phyloP scores from a whole-genome alignment of 805 yeast genomes.

The Alloascoidea africana region DNA sequence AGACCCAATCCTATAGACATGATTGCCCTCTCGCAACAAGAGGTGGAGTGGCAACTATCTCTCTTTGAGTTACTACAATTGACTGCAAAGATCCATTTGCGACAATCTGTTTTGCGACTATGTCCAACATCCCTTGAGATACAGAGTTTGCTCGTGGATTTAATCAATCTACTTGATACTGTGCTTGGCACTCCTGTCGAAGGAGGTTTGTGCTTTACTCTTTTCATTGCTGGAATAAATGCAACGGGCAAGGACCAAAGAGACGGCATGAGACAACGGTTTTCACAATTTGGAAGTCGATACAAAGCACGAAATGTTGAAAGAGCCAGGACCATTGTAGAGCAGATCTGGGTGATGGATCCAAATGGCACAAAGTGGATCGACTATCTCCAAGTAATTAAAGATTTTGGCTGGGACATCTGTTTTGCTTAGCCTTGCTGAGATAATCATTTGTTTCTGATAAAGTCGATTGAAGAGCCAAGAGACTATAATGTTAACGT shows the following conservation, averaged over 20 bases:
- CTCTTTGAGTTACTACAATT: conserved; percentile 59
- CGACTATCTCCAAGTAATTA: conserved; percentile 61
- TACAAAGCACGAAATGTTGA: conserved; percentile 52
- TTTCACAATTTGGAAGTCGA: conserved; percentile 38
- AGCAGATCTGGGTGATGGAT: conserved; percentile 26
- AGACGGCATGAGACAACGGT: conserved; percentile 30
- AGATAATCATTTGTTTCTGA: no score
- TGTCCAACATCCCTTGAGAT: conserved; percentile 52
- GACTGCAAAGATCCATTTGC: conserved; percentile 49
- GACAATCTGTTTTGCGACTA: conserved; percentile 45
- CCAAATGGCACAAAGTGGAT: conserved; percentile 40
- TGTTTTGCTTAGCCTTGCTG: conserved; percentile 65
- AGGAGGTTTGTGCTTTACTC: conserved; percentile 62
- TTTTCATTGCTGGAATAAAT: conserved; percentile 65
- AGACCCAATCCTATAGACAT: conserved; percentile 38
- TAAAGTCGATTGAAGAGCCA: no score
- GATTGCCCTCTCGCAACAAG: conserved; percentile 22
- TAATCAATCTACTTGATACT: conserved; percentile 41
- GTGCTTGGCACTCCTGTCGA: conserved; percentile 55
- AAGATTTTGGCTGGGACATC: conserved; percentile 60
- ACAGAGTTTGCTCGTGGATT: conserved; percentile 38
- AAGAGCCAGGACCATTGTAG: conserved; percentile 24
- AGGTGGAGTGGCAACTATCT: conserved; percentile 50
- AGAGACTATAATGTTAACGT: no score
- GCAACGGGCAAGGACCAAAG: conserved; percentile 39